These are phyloP conservation scores for Aureobasidium melanogenum DNA, from an alignment of 2,329 filamentous ascomycete species.

Conservation along the genomic window DNA sequence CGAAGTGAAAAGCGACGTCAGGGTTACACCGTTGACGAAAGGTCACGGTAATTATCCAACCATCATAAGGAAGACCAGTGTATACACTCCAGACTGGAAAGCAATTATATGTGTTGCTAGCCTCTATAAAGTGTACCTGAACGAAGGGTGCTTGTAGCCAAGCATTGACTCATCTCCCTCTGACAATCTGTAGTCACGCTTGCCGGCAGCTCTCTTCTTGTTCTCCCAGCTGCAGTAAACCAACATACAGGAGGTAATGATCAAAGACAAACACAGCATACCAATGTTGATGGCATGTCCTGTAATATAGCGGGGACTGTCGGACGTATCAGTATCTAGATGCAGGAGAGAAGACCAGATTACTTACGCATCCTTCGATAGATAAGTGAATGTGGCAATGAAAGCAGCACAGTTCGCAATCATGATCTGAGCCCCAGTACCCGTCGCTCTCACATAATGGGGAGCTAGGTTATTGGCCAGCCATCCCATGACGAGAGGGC, in stretches of 20 bases:
- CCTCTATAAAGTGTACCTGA: slow-evolving; percentile 25
- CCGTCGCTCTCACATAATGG: slow-evolving; percentile 30
- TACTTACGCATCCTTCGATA: slow-evolving; percentile 31
- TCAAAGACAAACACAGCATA: slow-evolving; percentile 25
- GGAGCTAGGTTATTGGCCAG: slow-evolving; percentile 30
- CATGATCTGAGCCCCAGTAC: slow-evolving; percentile 29
- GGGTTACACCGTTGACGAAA: not conserved
- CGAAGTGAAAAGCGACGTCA: not conserved
- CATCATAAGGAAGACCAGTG: no score
- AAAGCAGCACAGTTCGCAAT: slow-evolving; percentile 31
- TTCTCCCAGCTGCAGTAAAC: slow-evolving; percentile 33
- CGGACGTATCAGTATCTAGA: not conserved
- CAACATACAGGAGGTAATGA: slow-evolving; percentile 23
- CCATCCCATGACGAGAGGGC: slow-evolving; percentile 27
- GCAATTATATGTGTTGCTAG: not conserved
- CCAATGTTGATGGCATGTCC: slow-evolving; percentile 32
- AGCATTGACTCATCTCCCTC: slow-evolving; percentile 24
- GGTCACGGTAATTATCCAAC: not conserved
- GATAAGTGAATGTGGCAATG: slow-evolving; percentile 33
- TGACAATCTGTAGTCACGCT: slow-evolving; percentile 26
- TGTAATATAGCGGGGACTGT: slow-evolving; percentile 27
- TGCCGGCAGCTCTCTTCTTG: slow-evolving; percentile 26
- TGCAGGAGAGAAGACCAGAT: not conserved
- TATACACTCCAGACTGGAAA: no score
- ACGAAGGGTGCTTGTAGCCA: slow-evolving; percentile 31